Base-by-base conservation (phyloP, 2,329 filamentous ascomycete genomes). In the Podosphaera fusca region DNA sequence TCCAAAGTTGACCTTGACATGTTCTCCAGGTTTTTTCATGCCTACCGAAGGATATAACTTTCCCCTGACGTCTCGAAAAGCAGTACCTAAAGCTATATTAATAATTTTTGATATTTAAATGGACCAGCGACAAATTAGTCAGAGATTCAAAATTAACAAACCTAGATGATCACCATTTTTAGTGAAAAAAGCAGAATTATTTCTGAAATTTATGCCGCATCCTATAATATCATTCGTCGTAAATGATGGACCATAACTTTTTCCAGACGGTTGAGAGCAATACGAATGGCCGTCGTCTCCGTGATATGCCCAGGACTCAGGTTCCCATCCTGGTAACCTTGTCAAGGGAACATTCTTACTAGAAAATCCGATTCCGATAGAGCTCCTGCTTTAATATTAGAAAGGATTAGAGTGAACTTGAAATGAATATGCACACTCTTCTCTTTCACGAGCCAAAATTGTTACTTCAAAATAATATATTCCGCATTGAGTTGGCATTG, bases 381-480 rank as follows among this genome's bases (percentile, higher is more conserved):
- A 77, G 29, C 77, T 77, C 60, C 76, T 81, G 60, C 7, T 12
- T 38, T 46, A 7, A 35, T 50, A 58, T 64, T 56, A 61, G 60
- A 57, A 45, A 55, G 45, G 29, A 53, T n/a, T 7, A 50, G 34
- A 56, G 31, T 50, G 8, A 30, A 35, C 21, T 53, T 45, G 21
- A 52, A 30, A 36, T 55, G 3, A 35, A 53, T 4, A 30, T 55
- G 64, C 75, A 61, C 73, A 81, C 79, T 79, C 79, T 63, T 85
- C 82, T 66, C 82, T 81, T 55, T 78, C 78, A 64, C 81, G 80
- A 6, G 79, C 78, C 55, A 82, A 68, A 53, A 87, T 77, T 7
- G 77, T 69, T 31, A 84, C 75, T 67, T 98, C 92, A 66, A 81
- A 98, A 68, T 98, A 98, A 69, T 95, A 98, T 59, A 98, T 83